phyloP scores from a whole-genome alignment of 768 basidiomycete genomes.

The Galerina marginata region DNA sequence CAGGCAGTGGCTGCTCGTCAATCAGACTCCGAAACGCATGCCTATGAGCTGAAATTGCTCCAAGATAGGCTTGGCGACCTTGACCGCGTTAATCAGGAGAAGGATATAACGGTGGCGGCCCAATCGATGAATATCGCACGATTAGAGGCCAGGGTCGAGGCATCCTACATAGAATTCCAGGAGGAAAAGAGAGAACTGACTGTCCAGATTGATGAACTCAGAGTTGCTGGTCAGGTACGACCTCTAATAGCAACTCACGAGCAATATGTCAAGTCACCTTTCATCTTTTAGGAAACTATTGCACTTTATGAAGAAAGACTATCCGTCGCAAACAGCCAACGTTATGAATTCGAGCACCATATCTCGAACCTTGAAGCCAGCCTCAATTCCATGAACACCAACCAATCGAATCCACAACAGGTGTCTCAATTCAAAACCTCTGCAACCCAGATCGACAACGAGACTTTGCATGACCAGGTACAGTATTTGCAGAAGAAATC shows the following conservation, averaged over 20 bases:
- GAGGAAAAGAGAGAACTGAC: slow-evolving; percentile 72
- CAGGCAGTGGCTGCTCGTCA: slow-evolving; percentile 10
- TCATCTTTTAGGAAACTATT: slow-evolving; percentile 79
- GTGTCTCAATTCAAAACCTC: slow-evolving; percentile 49
- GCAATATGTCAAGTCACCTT: not conserved
- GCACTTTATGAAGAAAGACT: slow-evolving; percentile 92
- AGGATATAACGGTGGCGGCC: slow-evolving; percentile 51
- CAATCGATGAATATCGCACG: slow-evolving; percentile 67
- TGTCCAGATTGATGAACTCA: slow-evolving; percentile 80
- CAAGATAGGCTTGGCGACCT: slow-evolving; percentile 59
- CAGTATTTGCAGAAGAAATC: slow-evolving; percentile 84
- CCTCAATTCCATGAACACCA: slow-evolving; percentile 28
- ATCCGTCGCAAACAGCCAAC: slow-evolving; percentile 67
- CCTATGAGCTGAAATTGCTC: slow-evolving; percentile 50
- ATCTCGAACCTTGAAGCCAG: slow-evolving; percentile 61
- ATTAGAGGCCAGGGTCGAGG: slow-evolving; percentile 46
- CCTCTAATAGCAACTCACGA: not conserved
- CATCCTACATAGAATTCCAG: slow-evolving; percentile 37
- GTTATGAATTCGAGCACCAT: slow-evolving; percentile 79
- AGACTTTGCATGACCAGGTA: slow-evolving; percentile 89
- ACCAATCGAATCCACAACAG: slow-evolving; percentile 32
- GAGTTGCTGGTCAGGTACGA: slow-evolving; percentile 85
- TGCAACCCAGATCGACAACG: slow-evolving; percentile 93
- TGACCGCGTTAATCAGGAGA: slow-evolving; percentile 55
- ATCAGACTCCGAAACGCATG: slow-evolving; percentile 34